Base-by-base conservation (phyloP, 208 protist species). In the Herpetomonas muscarum region DNA sequence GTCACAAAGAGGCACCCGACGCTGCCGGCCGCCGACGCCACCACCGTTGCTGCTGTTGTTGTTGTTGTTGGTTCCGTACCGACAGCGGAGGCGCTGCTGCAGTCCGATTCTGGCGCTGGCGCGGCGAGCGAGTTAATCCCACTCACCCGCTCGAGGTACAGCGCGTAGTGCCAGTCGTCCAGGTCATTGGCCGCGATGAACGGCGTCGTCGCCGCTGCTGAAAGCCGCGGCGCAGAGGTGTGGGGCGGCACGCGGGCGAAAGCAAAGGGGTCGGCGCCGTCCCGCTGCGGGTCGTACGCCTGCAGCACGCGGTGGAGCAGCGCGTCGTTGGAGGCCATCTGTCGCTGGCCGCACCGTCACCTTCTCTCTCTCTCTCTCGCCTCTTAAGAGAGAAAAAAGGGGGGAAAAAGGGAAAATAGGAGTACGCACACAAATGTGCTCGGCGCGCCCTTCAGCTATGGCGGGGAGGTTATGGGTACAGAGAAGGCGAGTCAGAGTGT, bases 111-210 rank as follows among this genome's bases (percentile, higher is more conserved):
- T n/a, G 10, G 17, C 13, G 13, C 17, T 10, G 36, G 36, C 10
- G 13, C 17, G 36, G 17, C 21, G 5, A 53, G 31, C 9, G 47
- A 13, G 24, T 46, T 19, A 19, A 46, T 46, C 15, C 41, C 41
- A 5, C 15, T 46, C 22, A 53, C 28, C 13, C 21, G 4, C 47
- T 37, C 9, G 6, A 53, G 47, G 21, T 25, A 13, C 4, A 53
- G 5, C 12, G 47, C 19, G 47, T 37, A 53, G 25, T 57, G 61
- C 17, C 41, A 48, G 26, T 66, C 62, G 15, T 42, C 58, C 2
- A 79, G 51, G 25, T 79, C 67, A 37, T 68, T 80, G 3, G 68
- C 55, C 0, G 64, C 57, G 32, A 80, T 60, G 44, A 80, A 80
- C 9, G n/a, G n/a, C n/a, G n/a, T n/a, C n/a, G n/a, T n/a, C 15